These are phyloP conservation scores for Phytopythium kandeliae DNA, from an alignment of 352 stramenopile species.

Conservation along the genomic window DNA sequence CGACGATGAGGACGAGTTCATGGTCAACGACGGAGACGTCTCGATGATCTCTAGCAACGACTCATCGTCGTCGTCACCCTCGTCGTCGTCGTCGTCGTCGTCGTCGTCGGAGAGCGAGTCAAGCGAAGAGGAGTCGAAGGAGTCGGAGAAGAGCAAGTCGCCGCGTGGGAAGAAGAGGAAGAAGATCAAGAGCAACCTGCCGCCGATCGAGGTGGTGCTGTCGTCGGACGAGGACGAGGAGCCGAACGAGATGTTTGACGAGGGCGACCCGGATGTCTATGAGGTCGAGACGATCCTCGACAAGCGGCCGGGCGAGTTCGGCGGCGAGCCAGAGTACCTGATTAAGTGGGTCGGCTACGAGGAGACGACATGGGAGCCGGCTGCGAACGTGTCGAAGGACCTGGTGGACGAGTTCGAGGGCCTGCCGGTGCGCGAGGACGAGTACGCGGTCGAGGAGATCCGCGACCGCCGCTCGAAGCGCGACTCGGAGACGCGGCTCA, in stretches of 20 bases:
- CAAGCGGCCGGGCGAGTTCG: slow-evolving; percentile 31
- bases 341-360: slow-evolving; percentile 84
- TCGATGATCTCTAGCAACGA: slow-evolving; percentile 10
- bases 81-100: slow-evolving; percentile 16
- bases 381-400: slow-evolving; percentile 71
- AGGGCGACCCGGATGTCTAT: slow-evolving; percentile 75
- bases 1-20: slow-evolving; percentile 19
- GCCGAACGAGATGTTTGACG: slow-evolving; percentile 72
- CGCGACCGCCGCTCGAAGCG: slow-evolving; percentile 57
- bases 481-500: slow-evolving; percentile 59
- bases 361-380: slow-evolving; percentile 73
- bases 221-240: slow-evolving; percentile 73
- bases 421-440: slow-evolving; percentile 62
- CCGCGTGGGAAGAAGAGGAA: slow-evolving; percentile 22
- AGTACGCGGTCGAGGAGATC: slow-evolving; percentile 75
- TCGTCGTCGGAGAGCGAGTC: slow-evolving; percentile 27
- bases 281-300: slow-evolving; percentile 70
- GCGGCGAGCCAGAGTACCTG: slow-evolving; percentile 57
- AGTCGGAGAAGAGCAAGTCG: not conserved
- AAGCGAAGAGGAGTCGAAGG: slow-evolving; percentile 17
- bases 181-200: slow-evolving; percentile 40
- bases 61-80: slow-evolving; percentile 8
- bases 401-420: slow-evolving; percentile 77
- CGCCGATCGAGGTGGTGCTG: slow-evolving; percentile 50
- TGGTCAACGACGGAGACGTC: slow-evolving; percentile 28